These are phyloP conservation scores for Coelastrella sp. DNA, from an alignment of 139 green algal species.

Conservation along the genomic window DNA sequence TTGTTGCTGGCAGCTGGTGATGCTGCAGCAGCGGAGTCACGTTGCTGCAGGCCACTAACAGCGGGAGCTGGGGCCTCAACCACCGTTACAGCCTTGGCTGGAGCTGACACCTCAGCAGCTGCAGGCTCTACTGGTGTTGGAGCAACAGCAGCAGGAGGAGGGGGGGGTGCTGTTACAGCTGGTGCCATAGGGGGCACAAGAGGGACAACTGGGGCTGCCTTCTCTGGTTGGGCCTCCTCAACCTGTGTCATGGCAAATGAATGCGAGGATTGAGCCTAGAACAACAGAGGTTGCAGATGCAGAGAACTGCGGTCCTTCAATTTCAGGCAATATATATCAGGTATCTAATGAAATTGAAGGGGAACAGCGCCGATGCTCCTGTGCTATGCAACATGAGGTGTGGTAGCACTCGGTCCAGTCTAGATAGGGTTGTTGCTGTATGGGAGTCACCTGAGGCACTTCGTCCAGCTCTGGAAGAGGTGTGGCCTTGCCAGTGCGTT, in stretches of 20 bases:
- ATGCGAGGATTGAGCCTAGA: too few relatives aligned
- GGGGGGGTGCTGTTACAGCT: constrained; percentile 17
- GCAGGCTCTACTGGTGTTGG: background rate
- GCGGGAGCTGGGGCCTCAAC: background rate
- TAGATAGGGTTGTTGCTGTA: too few relatives aligned
- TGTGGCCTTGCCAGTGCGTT: constrained; percentile 20
- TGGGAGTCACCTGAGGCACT: constrained; percentile 12
- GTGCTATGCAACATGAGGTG: too few relatives aligned
- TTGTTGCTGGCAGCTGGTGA: constrained; percentile 7
- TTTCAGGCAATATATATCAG: too few relatives aligned
- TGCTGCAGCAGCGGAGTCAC: background rate
- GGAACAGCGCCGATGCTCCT: too few relatives aligned
- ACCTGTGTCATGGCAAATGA: background rate
- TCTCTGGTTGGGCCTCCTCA: background rate
- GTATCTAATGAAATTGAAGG: too few relatives aligned
- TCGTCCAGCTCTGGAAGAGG: constrained; percentile 1
- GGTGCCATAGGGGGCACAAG: constrained; percentile 24
- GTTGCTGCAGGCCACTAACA: constrained; percentile 20
- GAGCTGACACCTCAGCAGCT: background rate
- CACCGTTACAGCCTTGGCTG: background rate
- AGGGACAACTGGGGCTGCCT: background rate
- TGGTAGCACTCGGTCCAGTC: too few relatives aligned
- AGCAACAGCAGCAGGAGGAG: background rate
- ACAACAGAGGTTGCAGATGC: too few relatives aligned
- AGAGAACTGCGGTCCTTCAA: too few relatives aligned